These are phyloP conservation scores for Chrysanthemum seticuspe DNA, from an alignment of 129 eudicot genomes.

Conservation along the genomic window DNA sequence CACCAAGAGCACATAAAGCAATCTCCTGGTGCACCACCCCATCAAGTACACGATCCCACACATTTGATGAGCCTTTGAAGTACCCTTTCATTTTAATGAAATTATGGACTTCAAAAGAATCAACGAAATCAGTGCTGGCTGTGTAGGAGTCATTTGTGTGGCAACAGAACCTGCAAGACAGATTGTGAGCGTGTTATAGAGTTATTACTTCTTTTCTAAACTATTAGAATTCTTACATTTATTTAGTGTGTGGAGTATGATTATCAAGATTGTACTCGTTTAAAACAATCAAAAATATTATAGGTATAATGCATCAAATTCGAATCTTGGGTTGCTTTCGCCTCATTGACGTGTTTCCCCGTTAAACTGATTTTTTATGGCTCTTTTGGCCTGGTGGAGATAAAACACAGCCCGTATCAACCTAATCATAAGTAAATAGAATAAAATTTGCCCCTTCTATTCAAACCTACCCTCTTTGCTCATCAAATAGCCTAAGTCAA, in stretches of 20 bases:
- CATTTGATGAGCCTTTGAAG: conserved; percentile 59
- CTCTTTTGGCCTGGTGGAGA: too few relatives aligned
- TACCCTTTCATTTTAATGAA: conserved; percentile 57
- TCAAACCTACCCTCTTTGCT: conserved; percentile 10
- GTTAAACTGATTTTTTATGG: too few relatives aligned
- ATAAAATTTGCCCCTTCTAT: neutral
- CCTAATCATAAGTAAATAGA: neutral
- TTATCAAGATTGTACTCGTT: too few relatives aligned
- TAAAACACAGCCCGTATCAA: neutral
- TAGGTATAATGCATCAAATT: too few relatives aligned
- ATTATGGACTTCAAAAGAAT: conserved; percentile 53
- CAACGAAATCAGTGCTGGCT: conserved; percentile 49
- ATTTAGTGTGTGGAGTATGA: too few relatives aligned
- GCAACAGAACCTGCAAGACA: conserved; percentile 52
- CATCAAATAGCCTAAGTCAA: neutral
- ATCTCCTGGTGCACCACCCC: conserved; percentile 54
- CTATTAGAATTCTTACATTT: too few relatives aligned
- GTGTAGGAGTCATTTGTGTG: conserved; percentile 56
- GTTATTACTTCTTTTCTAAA: too few relatives aligned
- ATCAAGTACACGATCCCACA: conserved; percentile 53
- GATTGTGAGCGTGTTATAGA: conserved; percentile 12
- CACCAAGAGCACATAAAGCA: conserved; percentile 90
- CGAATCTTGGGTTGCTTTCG: too few relatives aligned
- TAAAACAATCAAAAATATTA: too few relatives aligned
- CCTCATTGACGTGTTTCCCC: too few relatives aligned